Conservation (phyloP, 2,329 filamentous ascomycete species). For the Sclerotinia nivalis region DNA sequence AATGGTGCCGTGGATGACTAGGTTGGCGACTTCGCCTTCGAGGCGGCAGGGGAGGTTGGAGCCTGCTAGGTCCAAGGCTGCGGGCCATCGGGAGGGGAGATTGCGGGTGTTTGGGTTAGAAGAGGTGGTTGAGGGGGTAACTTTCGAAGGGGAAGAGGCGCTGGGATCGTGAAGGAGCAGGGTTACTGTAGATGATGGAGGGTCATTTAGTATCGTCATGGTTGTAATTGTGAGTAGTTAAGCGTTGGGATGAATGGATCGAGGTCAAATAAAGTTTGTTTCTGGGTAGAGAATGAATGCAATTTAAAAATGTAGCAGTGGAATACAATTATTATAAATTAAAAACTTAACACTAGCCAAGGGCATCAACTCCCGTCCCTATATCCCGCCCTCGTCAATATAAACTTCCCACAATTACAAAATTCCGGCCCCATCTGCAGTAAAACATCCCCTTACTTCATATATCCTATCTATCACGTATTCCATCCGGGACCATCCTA, state of each 20-base stretch:
- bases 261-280: not conserved
- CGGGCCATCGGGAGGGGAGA: not conserved
- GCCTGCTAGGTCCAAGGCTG: not conserved
- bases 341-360: not conserved
- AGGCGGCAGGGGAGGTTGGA: conserved; percentile 24
- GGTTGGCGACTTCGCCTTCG: conserved; percentile 43
- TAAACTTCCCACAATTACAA: not conserved
- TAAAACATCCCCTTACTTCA: not conserved
- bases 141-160: not conserved
- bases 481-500: not conserved
- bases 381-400: not conserved
- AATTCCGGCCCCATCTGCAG: not conserved
- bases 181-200: not conserved
- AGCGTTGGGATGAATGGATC: not conserved
- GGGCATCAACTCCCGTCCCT: not conserved
- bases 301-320: not conserved
- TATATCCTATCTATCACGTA: not conserved
- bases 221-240: not conserved
- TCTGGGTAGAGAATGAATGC: not conserved
- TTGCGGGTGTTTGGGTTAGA: not conserved
- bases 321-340: not conserved
- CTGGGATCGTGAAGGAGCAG: not conserved
- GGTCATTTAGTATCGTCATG: not conserved
- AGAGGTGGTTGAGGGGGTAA: not conserved
- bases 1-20: conserved; percentile 45